Percentiles rank a stretch among this genome's conserved stretches.
Conservation (phyloP, 1,139 yeast species). For the Suhomyces yuchorum region DNA sequence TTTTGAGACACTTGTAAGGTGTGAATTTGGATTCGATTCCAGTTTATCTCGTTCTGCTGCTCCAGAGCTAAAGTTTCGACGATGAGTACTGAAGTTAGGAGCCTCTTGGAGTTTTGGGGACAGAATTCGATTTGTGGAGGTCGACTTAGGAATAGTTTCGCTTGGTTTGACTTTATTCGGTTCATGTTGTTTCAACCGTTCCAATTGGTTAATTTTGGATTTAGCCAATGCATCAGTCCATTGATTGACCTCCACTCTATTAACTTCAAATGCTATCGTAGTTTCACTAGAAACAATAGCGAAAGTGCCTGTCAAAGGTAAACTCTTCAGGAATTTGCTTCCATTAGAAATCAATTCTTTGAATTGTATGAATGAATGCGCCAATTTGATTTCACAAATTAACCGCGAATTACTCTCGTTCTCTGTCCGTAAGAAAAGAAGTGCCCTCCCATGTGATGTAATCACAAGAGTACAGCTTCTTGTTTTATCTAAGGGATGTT, state of each 20-base stretch:
- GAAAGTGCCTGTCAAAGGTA: conserved; percentile 51
- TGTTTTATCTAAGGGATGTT: conserved; percentile 37
- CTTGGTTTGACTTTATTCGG: not conserved
- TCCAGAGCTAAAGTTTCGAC: conserved; percentile 4
- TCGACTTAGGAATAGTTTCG: not conserved
- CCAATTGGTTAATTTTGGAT: conserved; percentile 50
- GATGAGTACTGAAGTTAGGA: conserved; percentile 6
- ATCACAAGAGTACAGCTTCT: conserved; percentile 51
- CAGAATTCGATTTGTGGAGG: not conserved
- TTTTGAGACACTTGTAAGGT: conserved; percentile 10
- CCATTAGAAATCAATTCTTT: conserved; percentile 51
- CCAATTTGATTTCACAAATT: conserved; percentile 51
- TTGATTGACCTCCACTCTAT: conserved; percentile 49
- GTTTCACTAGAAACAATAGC: conserved; percentile 52
- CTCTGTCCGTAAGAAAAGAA: conserved; percentile 47
- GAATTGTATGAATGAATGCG: conserved; percentile 51
- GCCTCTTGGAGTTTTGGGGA: conserved; percentile 14
- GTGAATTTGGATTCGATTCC: not conserved
- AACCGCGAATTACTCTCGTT: conserved; percentile 39
- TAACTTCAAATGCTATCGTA: conserved; percentile 60
- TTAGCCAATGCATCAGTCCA: conserved; percentile 62
- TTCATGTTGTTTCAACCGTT: conserved; percentile 32
- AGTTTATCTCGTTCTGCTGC: conserved; percentile 4
- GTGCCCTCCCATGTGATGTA: conserved; percentile 58
- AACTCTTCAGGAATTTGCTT: conserved; percentile 32